These are phyloP conservation scores for Tremella mesenterica DNA, from an alignment of 768 basidiomycete species.

Conservation along the genomic window DNA sequence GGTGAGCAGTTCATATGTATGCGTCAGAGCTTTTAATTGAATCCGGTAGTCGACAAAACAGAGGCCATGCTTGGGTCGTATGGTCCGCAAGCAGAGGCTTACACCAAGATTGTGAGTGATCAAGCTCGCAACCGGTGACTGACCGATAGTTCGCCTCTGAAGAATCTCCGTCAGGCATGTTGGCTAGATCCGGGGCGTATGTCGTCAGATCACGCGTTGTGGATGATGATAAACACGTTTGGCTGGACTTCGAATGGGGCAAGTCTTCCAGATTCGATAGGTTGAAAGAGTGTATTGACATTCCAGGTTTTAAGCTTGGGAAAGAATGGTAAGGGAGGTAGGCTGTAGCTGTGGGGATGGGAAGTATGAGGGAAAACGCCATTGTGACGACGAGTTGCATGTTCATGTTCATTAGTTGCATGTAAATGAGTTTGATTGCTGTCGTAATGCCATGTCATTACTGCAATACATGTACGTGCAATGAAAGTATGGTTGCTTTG, in stretches of 20 bases:
- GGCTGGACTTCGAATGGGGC: slow-evolving; percentile 71
- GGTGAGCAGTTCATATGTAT: slow-evolving; percentile 49
- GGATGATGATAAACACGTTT: slow-evolving; percentile 77
- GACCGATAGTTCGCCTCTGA: slow-evolving; percentile 38
- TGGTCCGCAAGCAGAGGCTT: slow-evolving; percentile 63
- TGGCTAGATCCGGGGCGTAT: slow-evolving; percentile 76
- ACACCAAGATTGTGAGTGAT: slow-evolving; percentile 51
- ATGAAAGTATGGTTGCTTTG: too few relatives aligned
- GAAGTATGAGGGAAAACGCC: too few relatives aligned
- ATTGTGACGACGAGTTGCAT: too few relatives aligned
- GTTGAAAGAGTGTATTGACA: background rate
- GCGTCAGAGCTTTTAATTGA: background rate
- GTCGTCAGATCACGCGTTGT: slow-evolving; percentile 68
- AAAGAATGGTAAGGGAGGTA: slow-evolving; percentile 95
- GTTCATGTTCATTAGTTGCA: too few relatives aligned
- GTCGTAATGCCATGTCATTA: too few relatives aligned
- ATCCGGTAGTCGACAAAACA: slow-evolving; percentile 62
- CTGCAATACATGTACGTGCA: too few relatives aligned
- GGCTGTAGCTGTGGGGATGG: too few relatives aligned
- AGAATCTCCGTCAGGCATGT: slow-evolving; percentile 59
- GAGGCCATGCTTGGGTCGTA: slow-evolving; percentile 81
- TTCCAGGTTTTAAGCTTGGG: slow-evolving; percentile 63
- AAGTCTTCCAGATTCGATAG: slow-evolving; percentile 9
- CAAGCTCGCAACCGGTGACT: slow-evolving; percentile 12
- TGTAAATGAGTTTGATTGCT: too few relatives aligned